A percentile compares a stretch with the other conserved stretches of the same genome.
phyloP scores from a whole-genome alignment of 345 rosid species.

The Erysimum cheiranthoides region DNA sequence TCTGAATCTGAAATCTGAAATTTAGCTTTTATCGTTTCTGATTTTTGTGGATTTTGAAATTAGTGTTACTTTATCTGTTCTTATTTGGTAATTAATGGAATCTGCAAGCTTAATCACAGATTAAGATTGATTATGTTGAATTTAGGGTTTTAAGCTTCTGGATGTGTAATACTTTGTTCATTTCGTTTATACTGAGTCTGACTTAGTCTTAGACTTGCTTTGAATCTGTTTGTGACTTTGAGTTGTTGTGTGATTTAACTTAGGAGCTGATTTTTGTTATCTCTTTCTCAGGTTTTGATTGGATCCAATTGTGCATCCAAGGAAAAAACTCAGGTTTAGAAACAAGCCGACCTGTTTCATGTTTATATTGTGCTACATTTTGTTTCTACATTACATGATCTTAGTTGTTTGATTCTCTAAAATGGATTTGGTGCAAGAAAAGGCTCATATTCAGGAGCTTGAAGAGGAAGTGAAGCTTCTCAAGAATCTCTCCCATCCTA shows the following conservation, averaged over 20 bases:
- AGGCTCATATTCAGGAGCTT: constrained; percentile 84
- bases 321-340: constrained; percentile 78
- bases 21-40: neutral
- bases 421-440: constrained; percentile 17
- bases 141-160: neutral
- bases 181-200: neutral
- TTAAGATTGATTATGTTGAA: neutral
- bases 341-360: constrained; percentile 11
- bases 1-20: neutral
- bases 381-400: neutral
- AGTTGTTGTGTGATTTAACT: neutral
- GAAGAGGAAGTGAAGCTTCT: constrained; percentile 95
- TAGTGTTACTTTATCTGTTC: neutral
- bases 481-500: constrained; percentile 84
- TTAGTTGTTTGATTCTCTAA: constrained; percentile 22
- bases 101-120: neutral
- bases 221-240: neutral
- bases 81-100: neutral
- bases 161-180: neutral
- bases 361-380: constrained; percentile 11
- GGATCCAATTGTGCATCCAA: constrained; percentile 71
- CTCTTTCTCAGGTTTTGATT: constrained; percentile 66
- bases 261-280: constrained; percentile 13
- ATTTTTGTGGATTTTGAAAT: neutral
- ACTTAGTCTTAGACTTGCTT: neutral